These are phyloP conservation scores for Zopfochytrium polystomum DNA, from an alignment of 371 early-diverging fungal species.

Conservation along the genomic window DNA sequence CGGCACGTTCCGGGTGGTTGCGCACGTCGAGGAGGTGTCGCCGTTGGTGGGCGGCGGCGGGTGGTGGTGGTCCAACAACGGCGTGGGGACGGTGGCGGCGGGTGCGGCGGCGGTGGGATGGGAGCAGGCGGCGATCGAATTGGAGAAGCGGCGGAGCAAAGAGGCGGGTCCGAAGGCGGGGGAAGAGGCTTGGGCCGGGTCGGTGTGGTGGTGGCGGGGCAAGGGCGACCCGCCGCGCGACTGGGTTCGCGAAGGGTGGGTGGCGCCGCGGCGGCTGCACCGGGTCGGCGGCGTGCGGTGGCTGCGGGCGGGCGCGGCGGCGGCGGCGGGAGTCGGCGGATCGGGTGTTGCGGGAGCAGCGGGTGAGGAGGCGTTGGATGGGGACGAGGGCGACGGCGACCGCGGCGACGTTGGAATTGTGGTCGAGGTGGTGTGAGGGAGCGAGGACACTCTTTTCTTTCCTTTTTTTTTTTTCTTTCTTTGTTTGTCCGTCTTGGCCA, in stretches of 20 bases:
- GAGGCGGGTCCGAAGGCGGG: too few species aligned
- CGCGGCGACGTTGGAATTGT: constrained; percentile 6
- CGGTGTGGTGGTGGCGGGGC: background rate
- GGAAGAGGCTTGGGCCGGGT: too few species aligned
- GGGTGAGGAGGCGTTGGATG: too few species aligned
- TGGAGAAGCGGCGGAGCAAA: background rate
- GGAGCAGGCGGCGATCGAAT: background rate
- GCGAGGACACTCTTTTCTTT: too few species aligned
- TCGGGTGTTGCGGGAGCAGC: too few species aligned
- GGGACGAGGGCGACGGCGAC: background rate
- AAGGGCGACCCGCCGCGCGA: background rate
- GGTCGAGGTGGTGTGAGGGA: constrained; percentile 1
- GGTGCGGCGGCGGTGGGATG: background rate
- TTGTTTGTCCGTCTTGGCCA: too few species aligned
- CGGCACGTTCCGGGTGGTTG: constrained; percentile 15
- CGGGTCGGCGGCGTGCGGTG: background rate
- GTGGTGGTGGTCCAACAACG: too few species aligned
- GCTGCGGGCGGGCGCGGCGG: background rate
- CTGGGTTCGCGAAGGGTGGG: constrained; percentile 1
- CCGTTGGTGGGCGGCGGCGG: too few species aligned
- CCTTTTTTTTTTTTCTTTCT: too few species aligned
- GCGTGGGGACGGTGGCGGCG: background rate
- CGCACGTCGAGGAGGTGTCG: constrained; percentile 16
- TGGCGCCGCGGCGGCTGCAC: background rate
- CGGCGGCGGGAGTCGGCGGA: background rate